phyloP scores from a whole-genome alignment of 345 rosid species.

The Camelina sativa region DNA sequence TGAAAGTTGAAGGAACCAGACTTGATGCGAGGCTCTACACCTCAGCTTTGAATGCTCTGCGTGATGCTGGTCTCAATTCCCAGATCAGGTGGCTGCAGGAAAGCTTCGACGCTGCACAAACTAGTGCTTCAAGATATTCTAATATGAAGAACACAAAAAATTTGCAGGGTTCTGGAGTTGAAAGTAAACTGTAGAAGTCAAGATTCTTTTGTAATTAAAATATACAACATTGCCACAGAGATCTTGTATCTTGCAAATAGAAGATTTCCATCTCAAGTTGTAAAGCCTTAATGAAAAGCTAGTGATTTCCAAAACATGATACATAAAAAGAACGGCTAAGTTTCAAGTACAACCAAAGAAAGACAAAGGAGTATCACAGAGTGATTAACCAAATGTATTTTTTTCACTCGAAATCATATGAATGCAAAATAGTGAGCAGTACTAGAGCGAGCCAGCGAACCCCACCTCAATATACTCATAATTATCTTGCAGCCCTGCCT shows the following conservation, averaged over 20 bases:
- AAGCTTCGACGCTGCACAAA: constrained; percentile 50
- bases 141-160: constrained; percentile 10
- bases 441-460: constrained; percentile 11
- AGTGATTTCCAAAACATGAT: constrained; percentile 20
- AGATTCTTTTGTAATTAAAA: constrained; percentile 33
- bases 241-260: constrained; percentile 35
- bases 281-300: constrained; percentile 24
- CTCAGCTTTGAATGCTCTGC: constrained; percentile 72
- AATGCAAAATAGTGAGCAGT: constrained; percentile 16
- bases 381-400: constrained; percentile 20
- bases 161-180: constrained; percentile 16
- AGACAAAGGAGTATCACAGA: constrained; percentile 22
- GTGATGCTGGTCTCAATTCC: constrained; percentile 70
- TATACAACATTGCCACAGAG: constrained; percentile 9
- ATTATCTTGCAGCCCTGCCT: constrained; percentile 46
- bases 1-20: constrained; percentile 60
- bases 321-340: constrained; percentile 25
- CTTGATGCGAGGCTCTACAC: constrained; percentile 69
- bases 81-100: constrained; percentile 72
- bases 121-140: constrained; percentile 25
- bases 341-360: constrained; percentile 33
- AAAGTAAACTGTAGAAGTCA: constrained; percentile 22
- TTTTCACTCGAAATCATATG: constrained; percentile 37
- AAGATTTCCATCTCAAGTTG: constrained; percentile 30
- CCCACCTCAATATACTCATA: constrained; percentile 15